Evolutionary conservation across 2,329 filamentous ascomycete genomes (phyloP).

Genomic region (Colletotrichum lindemuthianum): DNA sequence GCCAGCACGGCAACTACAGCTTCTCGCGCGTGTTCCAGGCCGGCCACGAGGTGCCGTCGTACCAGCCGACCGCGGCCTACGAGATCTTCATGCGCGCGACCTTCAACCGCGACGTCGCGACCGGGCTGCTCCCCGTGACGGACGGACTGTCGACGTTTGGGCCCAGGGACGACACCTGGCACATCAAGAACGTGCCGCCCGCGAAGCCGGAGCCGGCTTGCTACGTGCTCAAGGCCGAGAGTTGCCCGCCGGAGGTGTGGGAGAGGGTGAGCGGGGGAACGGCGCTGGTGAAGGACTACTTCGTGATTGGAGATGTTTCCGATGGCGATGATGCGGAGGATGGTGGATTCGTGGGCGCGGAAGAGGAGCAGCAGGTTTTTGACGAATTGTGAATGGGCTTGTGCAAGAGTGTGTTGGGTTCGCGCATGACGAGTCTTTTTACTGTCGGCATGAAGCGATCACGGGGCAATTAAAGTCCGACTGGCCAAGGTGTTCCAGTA

Average conservation of each 20-base stretch:
- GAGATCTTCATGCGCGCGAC: slow-evolving; percentile 64
- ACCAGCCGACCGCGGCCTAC: slow-evolving; percentile 61
- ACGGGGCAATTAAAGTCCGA: not conserved
- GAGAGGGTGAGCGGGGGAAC: slow-evolving; percentile 59
- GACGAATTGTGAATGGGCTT: slow-evolving; percentile 8
- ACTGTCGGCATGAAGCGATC: too few relatives aligned
- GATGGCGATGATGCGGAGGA: slow-evolving; percentile 12
- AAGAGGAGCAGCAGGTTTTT: not conserved
- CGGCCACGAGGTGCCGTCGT: slow-evolving; percentile 65
- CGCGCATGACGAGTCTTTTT: not conserved
- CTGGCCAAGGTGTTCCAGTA: slow-evolving; percentile 28
- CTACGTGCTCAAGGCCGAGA: slow-evolving; percentile 65
- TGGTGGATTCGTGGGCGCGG: not conserved
- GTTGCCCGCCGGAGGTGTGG: slow-evolving; percentile 65
- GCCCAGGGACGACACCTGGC: slow-evolving; percentile 49
- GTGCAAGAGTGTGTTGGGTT: too few relatives aligned
- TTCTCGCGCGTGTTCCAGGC: slow-evolving; percentile 69
- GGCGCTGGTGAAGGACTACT: slow-evolving; percentile 58
- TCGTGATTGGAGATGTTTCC: slow-evolving; percentile 39
- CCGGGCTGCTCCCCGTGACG: slow-evolving; percentile 58
- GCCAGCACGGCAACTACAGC: slow-evolving; percentile 74
- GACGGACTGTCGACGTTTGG: slow-evolving; percentile 43
- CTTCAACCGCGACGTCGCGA: slow-evolving; percentile 59
- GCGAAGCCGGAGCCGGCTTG: slow-evolving; percentile 63
- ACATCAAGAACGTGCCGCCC: slow-evolving; percentile 59